Evolutionary conservation across 164 flowering plant species (phyloP).

Genomic region (Sedum album): DNA sequence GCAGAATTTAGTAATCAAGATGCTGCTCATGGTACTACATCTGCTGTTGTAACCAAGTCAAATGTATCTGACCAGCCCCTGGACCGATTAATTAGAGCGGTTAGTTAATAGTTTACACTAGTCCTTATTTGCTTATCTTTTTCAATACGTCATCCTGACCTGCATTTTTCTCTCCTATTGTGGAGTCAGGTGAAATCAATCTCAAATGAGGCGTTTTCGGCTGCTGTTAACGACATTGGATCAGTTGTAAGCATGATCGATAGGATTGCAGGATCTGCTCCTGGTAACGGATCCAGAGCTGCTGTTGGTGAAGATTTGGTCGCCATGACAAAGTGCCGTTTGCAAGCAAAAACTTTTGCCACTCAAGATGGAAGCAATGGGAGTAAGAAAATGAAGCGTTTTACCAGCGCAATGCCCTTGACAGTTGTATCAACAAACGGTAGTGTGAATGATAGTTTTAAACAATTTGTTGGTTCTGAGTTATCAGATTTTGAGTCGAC

Average conservation of each 20-base stretch:
- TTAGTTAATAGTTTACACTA: conserved; percentile 22
- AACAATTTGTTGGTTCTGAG: conserved; percentile 44
- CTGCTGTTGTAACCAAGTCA: conserved; percentile 35
- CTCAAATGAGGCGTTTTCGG: conserved; percentile 53
- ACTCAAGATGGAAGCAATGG: conserved; percentile 63
- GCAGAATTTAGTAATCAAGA: conserved; percentile 69
- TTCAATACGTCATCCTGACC: neutral
- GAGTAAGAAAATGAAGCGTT: conserved; percentile 71
- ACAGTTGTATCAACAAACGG: conserved; percentile 56
- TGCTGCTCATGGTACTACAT: conserved; percentile 45
- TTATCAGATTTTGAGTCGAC: conserved; percentile 76
- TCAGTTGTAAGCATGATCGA: conserved; percentile 86
- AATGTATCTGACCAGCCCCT: conserved; percentile 62
- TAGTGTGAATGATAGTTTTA: conserved; percentile 53
- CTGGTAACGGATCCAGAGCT: conserved; percentile 91
- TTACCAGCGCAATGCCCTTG: conserved; percentile 72
- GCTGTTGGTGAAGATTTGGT: conserved; percentile 98
- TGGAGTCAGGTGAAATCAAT: conserved; percentile 59
- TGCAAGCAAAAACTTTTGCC: conserved; percentile 66
- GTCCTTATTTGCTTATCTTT: neutral
- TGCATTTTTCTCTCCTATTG: neutral
- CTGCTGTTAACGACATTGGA: conserved; percentile 71
- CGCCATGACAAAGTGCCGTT: conserved; percentile 83
- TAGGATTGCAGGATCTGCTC: conserved; percentile 85
- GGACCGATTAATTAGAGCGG: conserved; percentile 77